These are phyloP conservation scores for Pichia membranifaciens DNA, from an alignment of 805 yeast species.

Conservation along the genomic window DNA sequence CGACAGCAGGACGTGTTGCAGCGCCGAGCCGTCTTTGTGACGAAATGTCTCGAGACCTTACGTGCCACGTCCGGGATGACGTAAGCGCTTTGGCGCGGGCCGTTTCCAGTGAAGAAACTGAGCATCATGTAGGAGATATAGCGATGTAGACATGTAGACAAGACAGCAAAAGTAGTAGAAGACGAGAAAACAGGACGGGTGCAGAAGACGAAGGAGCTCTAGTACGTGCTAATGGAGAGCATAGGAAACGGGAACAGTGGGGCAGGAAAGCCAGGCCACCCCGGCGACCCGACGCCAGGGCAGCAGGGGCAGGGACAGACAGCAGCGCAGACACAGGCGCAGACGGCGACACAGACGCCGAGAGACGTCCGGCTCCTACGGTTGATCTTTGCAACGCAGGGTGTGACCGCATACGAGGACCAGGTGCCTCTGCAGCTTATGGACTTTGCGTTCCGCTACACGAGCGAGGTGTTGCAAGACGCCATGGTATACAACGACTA, in stretches of 20 bases:
- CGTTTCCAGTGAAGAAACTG: too few relatives aligned
- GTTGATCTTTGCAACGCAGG: constrained; percentile 87
- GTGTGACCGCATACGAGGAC: constrained; percentile 87
- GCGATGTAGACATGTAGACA: too few relatives aligned
- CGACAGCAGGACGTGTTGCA: too few relatives aligned
- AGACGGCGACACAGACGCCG: constrained; percentile 41
- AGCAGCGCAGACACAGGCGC: background rate
- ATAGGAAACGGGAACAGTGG: background rate
- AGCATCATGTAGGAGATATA: too few relatives aligned
- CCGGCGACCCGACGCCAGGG: too few relatives aligned
- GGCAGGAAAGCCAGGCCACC: background rate
- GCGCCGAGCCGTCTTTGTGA: background rate
- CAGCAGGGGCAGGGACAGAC: too few relatives aligned
- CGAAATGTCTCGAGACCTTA: background rate
- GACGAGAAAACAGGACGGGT: too few relatives aligned
- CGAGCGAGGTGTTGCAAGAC: constrained; percentile 80
- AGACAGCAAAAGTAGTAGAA: too few relatives aligned
- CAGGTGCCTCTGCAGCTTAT: constrained; percentile 92
- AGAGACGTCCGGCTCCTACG: constrained; percentile 89
- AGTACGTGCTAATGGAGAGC: too few relatives aligned
- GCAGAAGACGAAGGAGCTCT: too few relatives aligned
- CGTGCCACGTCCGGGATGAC: too few relatives aligned
- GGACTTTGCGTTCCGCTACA: constrained; percentile 94
- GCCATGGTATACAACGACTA: constrained; percentile 88
- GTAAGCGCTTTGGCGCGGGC: too few relatives aligned